Evolutionary conservation across 73 alveolate genomes (phyloP).

Genomic region (Paramecium sexaurelia): DNA sequence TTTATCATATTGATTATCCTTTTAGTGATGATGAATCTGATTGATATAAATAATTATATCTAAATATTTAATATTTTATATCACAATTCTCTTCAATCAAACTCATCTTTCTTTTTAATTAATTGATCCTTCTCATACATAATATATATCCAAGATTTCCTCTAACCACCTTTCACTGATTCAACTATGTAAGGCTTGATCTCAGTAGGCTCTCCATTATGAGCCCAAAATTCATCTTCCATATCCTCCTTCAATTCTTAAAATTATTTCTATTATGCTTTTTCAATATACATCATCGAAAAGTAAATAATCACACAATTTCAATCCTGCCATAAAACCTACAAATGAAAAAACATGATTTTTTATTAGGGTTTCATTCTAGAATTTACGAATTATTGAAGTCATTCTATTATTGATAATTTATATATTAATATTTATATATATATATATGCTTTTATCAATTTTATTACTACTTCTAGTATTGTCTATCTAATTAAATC

Average conservation of each 20-base stretch:
- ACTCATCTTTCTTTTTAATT: constrained; percentile 67
- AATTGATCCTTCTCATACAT: constrained; percentile 66
- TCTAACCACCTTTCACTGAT: constrained; percentile 42
- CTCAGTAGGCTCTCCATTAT: constrained; percentile 63
- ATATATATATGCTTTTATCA: neutral
- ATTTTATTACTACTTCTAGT: too few species aligned
- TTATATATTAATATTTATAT: neutral
- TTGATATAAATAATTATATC: neutral
- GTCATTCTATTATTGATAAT: neutral
- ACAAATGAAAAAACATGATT: constrained; percentile 38
- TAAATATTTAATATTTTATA: neutral
- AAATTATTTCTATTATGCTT: constrained; percentile 6
- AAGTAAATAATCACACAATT: constrained; percentile 47
- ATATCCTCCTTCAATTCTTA: constrained; percentile 51
- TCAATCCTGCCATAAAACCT: constrained; percentile 50
- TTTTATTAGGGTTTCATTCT: neutral
- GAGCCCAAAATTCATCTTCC: constrained; percentile 72
- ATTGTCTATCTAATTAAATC: too few species aligned
- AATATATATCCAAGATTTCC: constrained; percentile 69
- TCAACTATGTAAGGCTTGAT: constrained; percentile 61
- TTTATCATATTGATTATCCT: constrained; percentile 33
- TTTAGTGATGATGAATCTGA: constrained; percentile 25
- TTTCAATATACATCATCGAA: constrained; percentile 34
- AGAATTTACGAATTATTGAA: neutral
- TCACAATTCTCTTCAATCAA: constrained; percentile 58